A percentile compares a stretch with the other conserved stretches of the same genome.
These are phyloP conservation scores for Arctium minus DNA, from an alignment of 129 eudicot genomes.

Conservation along the genomic window DNA sequence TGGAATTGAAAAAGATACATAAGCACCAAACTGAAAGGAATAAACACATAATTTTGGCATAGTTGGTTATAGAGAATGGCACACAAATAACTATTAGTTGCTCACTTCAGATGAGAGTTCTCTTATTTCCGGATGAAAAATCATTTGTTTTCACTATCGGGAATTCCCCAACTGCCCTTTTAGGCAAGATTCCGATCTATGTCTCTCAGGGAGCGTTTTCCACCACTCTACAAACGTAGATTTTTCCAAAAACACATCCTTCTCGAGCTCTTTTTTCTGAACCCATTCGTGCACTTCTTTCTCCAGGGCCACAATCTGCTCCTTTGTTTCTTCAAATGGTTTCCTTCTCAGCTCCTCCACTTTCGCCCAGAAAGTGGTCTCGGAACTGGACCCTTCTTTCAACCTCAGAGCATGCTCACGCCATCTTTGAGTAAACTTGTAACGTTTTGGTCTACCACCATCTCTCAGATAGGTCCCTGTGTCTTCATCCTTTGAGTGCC, in stretches of 20 bases:
- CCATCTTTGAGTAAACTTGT: slow-evolving; percentile 78
- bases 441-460: slow-evolving; percentile 75
- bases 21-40: not conserved
- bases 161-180: slow-evolving; percentile 14
- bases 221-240: slow-evolving; percentile 87
- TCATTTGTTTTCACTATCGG: not conserved
- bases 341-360: slow-evolving; percentile 66
- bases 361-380: slow-evolving; percentile 86
- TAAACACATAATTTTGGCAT: not conserved
- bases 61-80: not conserved
- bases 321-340: slow-evolving; percentile 39
- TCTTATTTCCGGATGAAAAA: not conserved
- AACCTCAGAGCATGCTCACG: slow-evolving; percentile 54
- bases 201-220: slow-evolving; percentile 65
- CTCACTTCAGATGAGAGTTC: not conserved
- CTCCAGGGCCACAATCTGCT: slow-evolving; percentile 45
- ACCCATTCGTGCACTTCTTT: slow-evolving; percentile 41
- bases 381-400: slow-evolving; percentile 39
- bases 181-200: slow-evolving; percentile 48
- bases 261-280: slow-evolving; percentile 18
- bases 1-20: not conserved
- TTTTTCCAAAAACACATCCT: slow-evolving; percentile 55
- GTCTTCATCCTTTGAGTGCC: slow-evolving; percentile 77
- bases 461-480: slow-evolving; percentile 74
- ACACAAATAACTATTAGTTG: not conserved